Evolutionary conservation across 2,329 filamentous ascomycete species (phyloP).

Genomic region (Arthrobotrys musiformis): DNA sequence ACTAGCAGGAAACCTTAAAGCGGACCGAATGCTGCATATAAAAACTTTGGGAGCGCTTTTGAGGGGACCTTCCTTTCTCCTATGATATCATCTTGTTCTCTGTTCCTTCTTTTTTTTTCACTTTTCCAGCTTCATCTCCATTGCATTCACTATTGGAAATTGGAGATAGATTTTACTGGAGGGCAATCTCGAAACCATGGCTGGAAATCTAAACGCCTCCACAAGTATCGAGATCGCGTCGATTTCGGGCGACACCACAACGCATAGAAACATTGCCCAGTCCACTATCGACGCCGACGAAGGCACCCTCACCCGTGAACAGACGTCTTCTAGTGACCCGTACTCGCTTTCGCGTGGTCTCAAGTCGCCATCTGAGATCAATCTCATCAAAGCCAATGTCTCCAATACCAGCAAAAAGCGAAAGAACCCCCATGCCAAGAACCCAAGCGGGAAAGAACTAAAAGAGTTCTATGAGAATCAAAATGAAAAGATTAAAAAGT

Average conservation of each 20-base stretch:
- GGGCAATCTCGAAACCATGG: conserved; percentile 9
- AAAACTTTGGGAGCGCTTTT: neutral
- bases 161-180: neutral
- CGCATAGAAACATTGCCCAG: conserved; percentile 27
- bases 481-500: conserved; percentile 90
- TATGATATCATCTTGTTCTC: neutral
- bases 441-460: conserved; percentile 69
- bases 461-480: conserved; percentile 87
- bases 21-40: conserved; percentile 13
- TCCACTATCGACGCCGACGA: conserved; percentile 41
- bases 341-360: conserved; percentile 80
- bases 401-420: conserved; percentile 60
- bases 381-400: conserved; percentile 76
- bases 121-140: neutral
- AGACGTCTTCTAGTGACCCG: conserved; percentile 69
- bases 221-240: conserved; percentile 46
- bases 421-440: conserved; percentile 61
- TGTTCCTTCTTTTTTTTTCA: neutral
- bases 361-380: conserved; percentile 83
- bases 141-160: neutral
- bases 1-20: conserved; percentile 14
- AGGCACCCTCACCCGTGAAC: conserved; percentile 35
- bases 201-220: conserved; percentile 27
- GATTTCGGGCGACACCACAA: conserved; percentile 39
- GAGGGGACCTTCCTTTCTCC: neutral